These are phyloP conservation scores for Russula vinacea DNA, from an alignment of 768 basidiomycete genomes.

Conservation along the genomic window DNA sequence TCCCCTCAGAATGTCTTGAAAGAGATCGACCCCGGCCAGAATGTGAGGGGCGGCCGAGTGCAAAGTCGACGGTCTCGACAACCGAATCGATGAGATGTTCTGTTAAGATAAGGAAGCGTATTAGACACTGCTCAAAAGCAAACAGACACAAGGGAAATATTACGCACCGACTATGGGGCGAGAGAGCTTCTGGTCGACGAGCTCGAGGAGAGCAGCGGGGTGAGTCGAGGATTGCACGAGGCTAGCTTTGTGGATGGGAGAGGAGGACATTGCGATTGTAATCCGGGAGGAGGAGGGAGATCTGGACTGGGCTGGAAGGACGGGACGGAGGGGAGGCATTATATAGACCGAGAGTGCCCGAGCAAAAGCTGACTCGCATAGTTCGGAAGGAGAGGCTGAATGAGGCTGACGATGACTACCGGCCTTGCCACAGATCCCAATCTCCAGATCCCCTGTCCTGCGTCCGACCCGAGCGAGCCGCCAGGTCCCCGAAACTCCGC, in stretches of 20 bases:
- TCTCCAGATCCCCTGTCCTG: background rate
- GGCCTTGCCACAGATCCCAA: conserved; percentile 4
- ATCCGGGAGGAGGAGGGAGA: conserved; percentile 18
- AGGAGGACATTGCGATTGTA: conserved; percentile 30
- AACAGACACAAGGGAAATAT: background rate
- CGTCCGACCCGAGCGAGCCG: conserved; percentile 18
- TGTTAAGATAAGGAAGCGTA: conserved; percentile 35
- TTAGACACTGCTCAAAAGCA: conserved; percentile 1
- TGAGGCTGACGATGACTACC: conserved; percentile 1
- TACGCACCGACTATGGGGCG: conserved; percentile 63
- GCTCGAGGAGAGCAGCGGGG: conserved; percentile 62
- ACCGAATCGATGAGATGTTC: conserved; percentile 70
- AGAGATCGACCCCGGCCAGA: conserved; percentile 49
- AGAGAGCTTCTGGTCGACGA: conserved; percentile 63
- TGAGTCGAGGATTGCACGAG: conserved; percentile 65
- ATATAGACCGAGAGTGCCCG: conserved; percentile 32
- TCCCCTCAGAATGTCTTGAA: conserved; percentile 49
- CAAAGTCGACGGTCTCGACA: conserved; percentile 70
- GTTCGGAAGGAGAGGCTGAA: background rate
- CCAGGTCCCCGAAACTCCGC: conserved; percentile 17
- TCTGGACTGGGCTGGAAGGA: conserved; percentile 1
- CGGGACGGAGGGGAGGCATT: conserved; percentile 22
- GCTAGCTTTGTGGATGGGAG: conserved; percentile 46
- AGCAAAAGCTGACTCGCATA: background rate
- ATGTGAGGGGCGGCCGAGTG: conserved; percentile 64